These are phyloP conservation scores for Closterium sp. DNA, from an alignment of 139 green algal species.

Conservation along the genomic window DNA sequence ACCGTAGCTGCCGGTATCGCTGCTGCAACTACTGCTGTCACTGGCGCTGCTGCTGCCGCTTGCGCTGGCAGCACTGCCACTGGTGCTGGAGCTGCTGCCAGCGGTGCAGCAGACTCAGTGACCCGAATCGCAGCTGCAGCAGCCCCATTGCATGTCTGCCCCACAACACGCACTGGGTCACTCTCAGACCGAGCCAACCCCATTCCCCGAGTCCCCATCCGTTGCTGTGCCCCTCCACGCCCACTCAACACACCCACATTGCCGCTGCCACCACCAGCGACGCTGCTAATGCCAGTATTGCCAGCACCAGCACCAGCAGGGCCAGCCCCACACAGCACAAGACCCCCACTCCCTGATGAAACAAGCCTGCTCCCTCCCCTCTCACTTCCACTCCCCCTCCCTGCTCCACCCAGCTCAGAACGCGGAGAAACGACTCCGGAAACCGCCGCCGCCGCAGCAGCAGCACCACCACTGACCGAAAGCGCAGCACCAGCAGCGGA, in stretches of 20 bases:
- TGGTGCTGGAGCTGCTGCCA: background rate
- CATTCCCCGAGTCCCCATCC: background rate
- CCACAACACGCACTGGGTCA: background rate
- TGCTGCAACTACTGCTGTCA: no score
- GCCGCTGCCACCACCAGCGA: background rate
- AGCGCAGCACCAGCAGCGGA: no score
- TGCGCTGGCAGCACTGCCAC: background rate
- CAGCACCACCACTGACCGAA: background rate
- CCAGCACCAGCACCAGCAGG: no score
- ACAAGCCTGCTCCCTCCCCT: background rate
- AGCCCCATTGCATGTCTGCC: background rate
- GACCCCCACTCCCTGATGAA: background rate
- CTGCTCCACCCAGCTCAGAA: background rate
- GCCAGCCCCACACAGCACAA: background rate
- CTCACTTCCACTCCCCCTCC: background rate
- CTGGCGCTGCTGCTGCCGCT: background rate
- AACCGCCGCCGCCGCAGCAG: background rate
- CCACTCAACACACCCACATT: background rate
- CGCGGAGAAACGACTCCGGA: background rate
- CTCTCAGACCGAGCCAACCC: slow-evolving; percentile 3
- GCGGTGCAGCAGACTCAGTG: background rate
- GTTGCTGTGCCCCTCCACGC: background rate
- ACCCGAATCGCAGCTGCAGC: background rate
- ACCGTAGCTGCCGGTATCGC: no score
- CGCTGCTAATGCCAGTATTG: background rate